Conservation (phyloP, 768 basidiomycete genomes). For the Psilocybe tampanensis region DNA sequence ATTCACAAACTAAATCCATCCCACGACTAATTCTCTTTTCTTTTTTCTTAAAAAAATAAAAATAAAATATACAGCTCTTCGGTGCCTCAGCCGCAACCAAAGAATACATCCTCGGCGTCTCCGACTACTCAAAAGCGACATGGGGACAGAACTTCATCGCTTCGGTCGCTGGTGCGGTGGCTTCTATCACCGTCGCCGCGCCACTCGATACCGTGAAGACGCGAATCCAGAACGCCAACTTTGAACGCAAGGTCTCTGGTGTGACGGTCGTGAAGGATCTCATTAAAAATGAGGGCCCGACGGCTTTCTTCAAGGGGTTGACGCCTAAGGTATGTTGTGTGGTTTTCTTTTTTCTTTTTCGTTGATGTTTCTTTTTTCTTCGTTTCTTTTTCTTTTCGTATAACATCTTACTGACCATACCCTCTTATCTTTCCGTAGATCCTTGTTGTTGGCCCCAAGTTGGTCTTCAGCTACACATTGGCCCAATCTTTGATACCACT, state of each 20-base stretch:
- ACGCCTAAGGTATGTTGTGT: slow-evolving; percentile 84
- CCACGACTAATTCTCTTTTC: background rate
- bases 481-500: slow-evolving; percentile 95
- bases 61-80: slow-evolving; percentile 69
- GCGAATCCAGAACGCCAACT: slow-evolving; percentile 98
- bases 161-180: slow-evolving; percentile 90
- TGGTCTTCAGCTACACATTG: slow-evolving; percentile 97
- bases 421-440: slow-evolving; percentile 51
- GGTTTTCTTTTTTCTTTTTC: slow-evolving; percentile 16
- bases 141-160: slow-evolving; percentile 98
- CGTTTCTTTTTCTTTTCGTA: background rate
- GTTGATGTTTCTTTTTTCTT: background rate
- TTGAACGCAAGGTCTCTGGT: slow-evolving; percentile 83
- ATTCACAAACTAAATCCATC: background rate
- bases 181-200: slow-evolving; percentile 94
- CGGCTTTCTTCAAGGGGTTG: slow-evolving; percentile 94
- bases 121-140: slow-evolving; percentile 93
- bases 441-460: slow-evolving; percentile 94
- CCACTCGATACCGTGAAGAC: slow-evolving; percentile 97
- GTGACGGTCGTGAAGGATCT: slow-evolving; percentile 83
- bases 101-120: slow-evolving; percentile 86
- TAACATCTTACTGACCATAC: background rate
- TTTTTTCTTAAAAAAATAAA: background rate
- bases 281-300: slow-evolving; percentile 79
- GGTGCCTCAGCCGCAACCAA: slow-evolving; percentile 95